Percentiles rank a stretch among this genome's conserved stretches.
Conservation (phyloP, 116 monocot species). For the Cymodocea nodosa region DNA sequence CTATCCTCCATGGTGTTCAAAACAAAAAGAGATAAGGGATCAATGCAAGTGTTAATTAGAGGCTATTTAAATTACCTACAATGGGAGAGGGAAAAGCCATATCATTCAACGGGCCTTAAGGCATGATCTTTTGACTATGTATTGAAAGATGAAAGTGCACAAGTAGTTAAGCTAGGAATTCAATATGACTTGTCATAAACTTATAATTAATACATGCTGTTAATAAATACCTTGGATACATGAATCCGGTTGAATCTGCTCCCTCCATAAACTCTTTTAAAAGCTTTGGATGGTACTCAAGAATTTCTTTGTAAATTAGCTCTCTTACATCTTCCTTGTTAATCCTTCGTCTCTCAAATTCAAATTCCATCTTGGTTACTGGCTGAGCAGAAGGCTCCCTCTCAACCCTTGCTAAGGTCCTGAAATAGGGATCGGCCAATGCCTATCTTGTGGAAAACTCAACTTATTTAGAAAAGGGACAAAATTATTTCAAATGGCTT, state of each 20-base stretch:
- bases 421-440: slow-evolving; percentile 87
- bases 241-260: slow-evolving; percentile 56
- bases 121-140: too few species aligned
- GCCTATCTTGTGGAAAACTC: slow-evolving; percentile 30
- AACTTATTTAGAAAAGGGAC: not conserved
- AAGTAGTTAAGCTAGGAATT: too few species aligned
- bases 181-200: too few species aligned
- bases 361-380: slow-evolving; percentile 85
- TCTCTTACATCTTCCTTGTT: slow-evolving; percentile 81
- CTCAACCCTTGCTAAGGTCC: slow-evolving; percentile 67
- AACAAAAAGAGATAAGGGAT: too few species aligned
- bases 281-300: slow-evolving; percentile 80
- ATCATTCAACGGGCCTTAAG: too few species aligned
- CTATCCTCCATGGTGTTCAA: too few species aligned
- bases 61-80: too few species aligned
- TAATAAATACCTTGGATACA: slow-evolving; percentile 67
- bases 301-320: slow-evolving; percentile 77
- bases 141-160: too few species aligned
- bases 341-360: slow-evolving; percentile 73
- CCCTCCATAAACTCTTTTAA: slow-evolving; percentile 67
- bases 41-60: too few species aligned
- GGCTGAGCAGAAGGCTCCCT: slow-evolving; percentile 81
- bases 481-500: not conserved
- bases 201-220: too few species aligned
- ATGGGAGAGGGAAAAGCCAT: too few species aligned